These are phyloP conservation scores for Didymella arachidicola DNA, from an alignment of 2,329 filamentous ascomycete species.

Conservation along the genomic window DNA sequence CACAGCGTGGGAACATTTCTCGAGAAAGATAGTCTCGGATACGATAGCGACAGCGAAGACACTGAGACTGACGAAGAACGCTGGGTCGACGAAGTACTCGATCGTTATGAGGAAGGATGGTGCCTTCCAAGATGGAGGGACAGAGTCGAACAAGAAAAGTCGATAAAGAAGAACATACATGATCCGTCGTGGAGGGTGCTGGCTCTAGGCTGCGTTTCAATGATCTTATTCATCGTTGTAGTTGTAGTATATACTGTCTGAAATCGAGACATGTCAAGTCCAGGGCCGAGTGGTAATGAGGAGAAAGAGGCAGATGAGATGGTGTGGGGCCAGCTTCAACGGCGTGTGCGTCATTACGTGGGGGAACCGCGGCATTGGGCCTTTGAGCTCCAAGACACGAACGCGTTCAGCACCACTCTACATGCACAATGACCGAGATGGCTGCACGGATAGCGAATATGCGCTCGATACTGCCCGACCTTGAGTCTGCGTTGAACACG, in stretches of 20 bases:
- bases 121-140: constrained; percentile 18
- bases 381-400: constrained; percentile 14
- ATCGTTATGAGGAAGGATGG: constrained; percentile 10
- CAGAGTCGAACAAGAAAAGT: constrained; percentile 9
- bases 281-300: not conserved
- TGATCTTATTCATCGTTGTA: constrained; percentile 5
- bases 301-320: not conserved
- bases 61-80: not conserved
- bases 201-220: constrained; percentile 1
- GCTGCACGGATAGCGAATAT: constrained; percentile 38
- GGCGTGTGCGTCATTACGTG: constrained; percentile 14
- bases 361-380: constrained; percentile 4
- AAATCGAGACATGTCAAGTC: not conserved
- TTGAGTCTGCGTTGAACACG: constrained; percentile 43
- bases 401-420: constrained; percentile 5
- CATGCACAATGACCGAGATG: constrained; percentile 35
- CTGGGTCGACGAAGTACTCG: constrained; percentile 8
- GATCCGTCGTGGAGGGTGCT: constrained; percentile 12
- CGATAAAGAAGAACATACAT: not conserved
- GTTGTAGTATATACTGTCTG: constrained; percentile 9
- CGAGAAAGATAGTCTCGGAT: not conserved
- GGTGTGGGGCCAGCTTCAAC: not conserved
- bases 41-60: constrained; percentile 8
- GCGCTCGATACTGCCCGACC: constrained; percentile 41
- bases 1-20: not conserved